These are phyloP conservation scores for Debaryomyces fabryi DNA, from an alignment of 1,139 yeast genomes.

Conservation along the genomic window DNA sequence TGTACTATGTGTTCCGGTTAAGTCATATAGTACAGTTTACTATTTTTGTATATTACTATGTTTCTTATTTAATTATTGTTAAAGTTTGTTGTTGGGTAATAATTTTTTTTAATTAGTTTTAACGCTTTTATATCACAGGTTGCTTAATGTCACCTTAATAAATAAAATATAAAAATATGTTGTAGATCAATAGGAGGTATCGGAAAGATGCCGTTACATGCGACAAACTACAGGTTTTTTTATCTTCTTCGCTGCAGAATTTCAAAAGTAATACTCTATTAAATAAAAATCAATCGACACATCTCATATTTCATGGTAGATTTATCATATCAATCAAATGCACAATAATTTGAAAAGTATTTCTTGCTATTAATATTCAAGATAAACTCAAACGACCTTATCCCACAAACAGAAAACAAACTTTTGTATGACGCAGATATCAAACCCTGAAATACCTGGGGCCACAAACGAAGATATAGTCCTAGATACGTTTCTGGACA, in stretches of 20 bases:
- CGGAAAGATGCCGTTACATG: not conserved
- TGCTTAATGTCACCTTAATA: not conserved
- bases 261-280: not conserved
- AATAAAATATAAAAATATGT: not conserved
- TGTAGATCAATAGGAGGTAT: not conserved
- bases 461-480: slow-evolving; percentile 3
- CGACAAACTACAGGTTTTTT: not conserved
- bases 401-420: not conserved
- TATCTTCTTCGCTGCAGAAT: too few relatives aligned
- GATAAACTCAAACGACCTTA: not conserved
- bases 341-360: not conserved
- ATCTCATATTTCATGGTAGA: not conserved
- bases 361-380: not conserved
- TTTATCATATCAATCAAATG: not conserved
- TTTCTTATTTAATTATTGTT: slow-evolving; percentile 2
- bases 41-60: slow-evolving; percentile 2
- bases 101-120: slow-evolving; percentile 5
- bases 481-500: not conserved
- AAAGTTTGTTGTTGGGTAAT: slow-evolving; percentile 7
- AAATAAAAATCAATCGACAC: not conserved
- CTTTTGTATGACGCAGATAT: slow-evolving; percentile 1
- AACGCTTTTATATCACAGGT: not conserved
- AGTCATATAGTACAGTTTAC: slow-evolving; percentile 11
- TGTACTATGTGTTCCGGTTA: slow-evolving; percentile 99
- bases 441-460: not conserved